A percentile compares a stretch with the other conserved stretches of the same genome.
Conservation (phyloP, 208 protist genomes). For the Acanthamoeba pearcei region DNA sequence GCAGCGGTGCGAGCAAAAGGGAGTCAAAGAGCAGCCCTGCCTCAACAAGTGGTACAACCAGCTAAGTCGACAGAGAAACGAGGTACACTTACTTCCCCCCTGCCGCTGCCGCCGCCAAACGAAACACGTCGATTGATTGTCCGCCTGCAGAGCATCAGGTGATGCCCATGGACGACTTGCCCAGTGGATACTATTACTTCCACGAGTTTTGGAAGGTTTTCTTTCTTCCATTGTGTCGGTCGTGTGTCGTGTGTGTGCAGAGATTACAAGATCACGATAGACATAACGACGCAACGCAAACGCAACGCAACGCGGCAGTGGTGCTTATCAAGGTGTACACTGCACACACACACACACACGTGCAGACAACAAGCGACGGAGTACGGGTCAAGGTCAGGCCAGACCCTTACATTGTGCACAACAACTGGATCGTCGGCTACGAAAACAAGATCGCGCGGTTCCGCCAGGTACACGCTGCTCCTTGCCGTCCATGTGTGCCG, state of each 20-base stretch:
- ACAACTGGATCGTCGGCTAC: slow-evolving; percentile 60
- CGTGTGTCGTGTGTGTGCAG: not conserved
- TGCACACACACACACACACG: too few relatives aligned
- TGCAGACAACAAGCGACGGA: not conserved
- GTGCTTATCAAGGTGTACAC: too few relatives aligned
- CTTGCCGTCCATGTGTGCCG: too few relatives aligned
- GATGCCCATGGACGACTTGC: not conserved
- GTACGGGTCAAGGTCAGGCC: not conserved
- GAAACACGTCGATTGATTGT: too few relatives aligned
- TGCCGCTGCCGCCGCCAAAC: not conserved
- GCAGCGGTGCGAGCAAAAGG: not conserved
- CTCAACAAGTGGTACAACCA: not conserved
- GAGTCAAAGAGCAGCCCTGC: slow-evolving; percentile 37
- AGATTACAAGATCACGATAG: too few relatives aligned
- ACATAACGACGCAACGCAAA: too few relatives aligned
- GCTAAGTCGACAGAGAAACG: not conserved
- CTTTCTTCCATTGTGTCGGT: not conserved
- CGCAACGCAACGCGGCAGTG: too few relatives aligned
- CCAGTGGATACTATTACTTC: slow-evolving; percentile 18
- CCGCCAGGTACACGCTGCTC: not conserved
- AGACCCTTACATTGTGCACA: slow-evolving; percentile 11
- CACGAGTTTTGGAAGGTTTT: not conserved
- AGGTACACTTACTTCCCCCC: too few relatives aligned
- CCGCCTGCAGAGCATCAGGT: not conserved
- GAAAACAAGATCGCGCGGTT: not conserved